Base-by-base conservation (phyloP, 768 basidiomycete species). In the Rhodotorula graminis region DNA sequence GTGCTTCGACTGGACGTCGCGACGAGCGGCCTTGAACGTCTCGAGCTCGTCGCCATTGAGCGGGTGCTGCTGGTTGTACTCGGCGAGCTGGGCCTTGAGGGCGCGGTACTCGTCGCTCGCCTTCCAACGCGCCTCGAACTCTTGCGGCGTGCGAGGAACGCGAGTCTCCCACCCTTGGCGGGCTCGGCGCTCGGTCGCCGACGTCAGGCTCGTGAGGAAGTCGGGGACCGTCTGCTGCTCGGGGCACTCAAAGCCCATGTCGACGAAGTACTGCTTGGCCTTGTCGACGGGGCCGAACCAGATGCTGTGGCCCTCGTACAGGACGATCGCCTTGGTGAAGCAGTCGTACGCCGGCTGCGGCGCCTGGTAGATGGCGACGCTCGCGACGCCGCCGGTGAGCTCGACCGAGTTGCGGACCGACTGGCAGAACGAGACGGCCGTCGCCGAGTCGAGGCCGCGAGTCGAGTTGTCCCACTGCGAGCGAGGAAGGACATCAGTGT, bases 301-400 rank as follows among this genome's bases (percentile, higher is more conserved):
- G 37, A 86, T 87, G 85, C 88, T 87, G 58, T 84, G 82, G 9
- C 90, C 89, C 12, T 89, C 89, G 81, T 89, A 87, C 2, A 61
- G 60, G 52, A 91, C 86, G 77, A 88, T 87, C 31, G 91, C 88
- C 81, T 93, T 91, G 83, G 93, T 91, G 79, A 95, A 92, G 55
- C 81, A 80, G 19, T 82, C 75, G 78, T 81, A 84, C 69, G 82
- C 81, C 60, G 69, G 64, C 37, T 64, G 61, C 12, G 68, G 68
- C 12, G 64, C 61, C 46, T 73, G 67, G 60, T 61, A 61, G 29
- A 61, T 61, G 18, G 60, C 60, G 44, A 61, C 60, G 60, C 40
- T 18, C 16, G 60, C 60, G 44, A 47, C 60, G n/a, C 60, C 60
- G 60, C 60, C 60, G 16, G 60, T 61, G 44, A 61, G 44, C 60